Evolutionary conservation across 2,329 filamentous ascomycete genomes (phyloP), one percentile per base, ranked within the genome.

Genomic region (Diaporthe australafricana): DNA sequence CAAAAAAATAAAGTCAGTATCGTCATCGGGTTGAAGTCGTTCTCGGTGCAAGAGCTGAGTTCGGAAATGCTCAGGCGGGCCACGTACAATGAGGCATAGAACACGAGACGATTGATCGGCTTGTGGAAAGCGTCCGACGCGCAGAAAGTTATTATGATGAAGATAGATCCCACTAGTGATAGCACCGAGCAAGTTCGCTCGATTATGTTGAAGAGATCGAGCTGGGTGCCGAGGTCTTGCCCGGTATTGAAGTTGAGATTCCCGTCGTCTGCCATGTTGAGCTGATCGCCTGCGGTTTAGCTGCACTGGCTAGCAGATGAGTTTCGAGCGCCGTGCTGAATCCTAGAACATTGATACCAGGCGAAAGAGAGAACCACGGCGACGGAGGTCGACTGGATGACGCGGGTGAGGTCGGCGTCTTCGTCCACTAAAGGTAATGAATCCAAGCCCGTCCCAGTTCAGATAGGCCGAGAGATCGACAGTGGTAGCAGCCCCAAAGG

Each of bases 91-190:
- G 92, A 93, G 8, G 94, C 94, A 79, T 93, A 96, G 80, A 97
- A 96, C 12, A 96, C 91, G 0, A 97, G 86, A 22, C 94, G 88
- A 78, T 96, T 96, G 83, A 96, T 95, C n/a, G 94, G 93, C 78
- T 95, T 96, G 77, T 93, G 92, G 79, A 96, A 96, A 6, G 87
- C 87, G 20, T 86, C 87, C 40, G 91, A 93, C n/a, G 82, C 80
- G 38, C 88, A 82, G 78, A 95, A 96, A 3, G 93, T 95, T 70
- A 85, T 76, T 68, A 96, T 90, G 77, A 95, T 92, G 79, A 95
- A 90, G 40, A 91, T 76, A 53, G 91, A 93, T 70, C 93, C 93
- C 1, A 92, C 66, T 0, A 96, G 80, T 1, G 94, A 96, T 53
- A 95, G 81, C 9, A 91, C 86, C 0, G 93, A 95, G 77, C 91